Conservation (phyloP, 2,329 filamentous ascomycete species). For the Aspergillus novofumigatus region DNA sequence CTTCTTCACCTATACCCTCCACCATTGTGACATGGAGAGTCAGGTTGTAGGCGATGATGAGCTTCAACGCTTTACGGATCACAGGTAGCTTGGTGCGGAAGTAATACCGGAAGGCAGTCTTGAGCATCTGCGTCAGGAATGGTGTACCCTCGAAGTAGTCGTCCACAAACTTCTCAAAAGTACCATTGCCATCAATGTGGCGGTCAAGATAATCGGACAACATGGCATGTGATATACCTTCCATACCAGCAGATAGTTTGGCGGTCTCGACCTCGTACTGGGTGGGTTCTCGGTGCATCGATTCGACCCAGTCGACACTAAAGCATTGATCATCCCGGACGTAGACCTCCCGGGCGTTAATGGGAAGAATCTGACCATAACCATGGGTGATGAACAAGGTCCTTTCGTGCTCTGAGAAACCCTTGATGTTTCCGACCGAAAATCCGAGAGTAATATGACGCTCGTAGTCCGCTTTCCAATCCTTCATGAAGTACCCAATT, state of each 20-base stretch:
- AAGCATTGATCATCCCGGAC: conserved; percentile 92
- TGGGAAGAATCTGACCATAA: conserved; percentile 87
- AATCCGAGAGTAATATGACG: conserved; percentile 82
- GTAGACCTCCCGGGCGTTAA: conserved; percentile 89
- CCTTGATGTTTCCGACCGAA: conserved; percentile 93
- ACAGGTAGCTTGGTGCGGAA: conserved; percentile 81
- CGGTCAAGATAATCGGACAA: conserved; percentile 91
- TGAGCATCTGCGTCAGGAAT: conserved; percentile 92
- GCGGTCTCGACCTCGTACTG: conserved; percentile 85
- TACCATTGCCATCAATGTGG: conserved; percentile 84
- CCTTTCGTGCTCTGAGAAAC: conserved; percentile 60
- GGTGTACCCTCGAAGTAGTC: conserved; percentile 94
- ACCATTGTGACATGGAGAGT: conserved; percentile 93
- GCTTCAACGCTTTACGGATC: conserved; percentile 91
- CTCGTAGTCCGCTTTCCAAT: conserved; percentile 97
- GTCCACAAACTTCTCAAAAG: conserved; percentile 89
- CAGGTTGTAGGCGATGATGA: conserved; percentile 92
- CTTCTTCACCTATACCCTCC: conserved; percentile 79
- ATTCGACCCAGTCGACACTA: conserved; percentile 89
- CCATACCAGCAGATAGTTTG: conserved; percentile 81
- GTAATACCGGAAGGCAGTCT: conserved; percentile 93
- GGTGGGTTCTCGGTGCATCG: conserved; percentile 67
- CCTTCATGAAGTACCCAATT: conserved; percentile 97
- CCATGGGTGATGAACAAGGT: conserved; percentile 93
- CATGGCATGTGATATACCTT: conserved; percentile 75